Conservation (phyloP, 2,329 filamentous ascomycete genomes). For the Diaporthe batatas region DNA sequence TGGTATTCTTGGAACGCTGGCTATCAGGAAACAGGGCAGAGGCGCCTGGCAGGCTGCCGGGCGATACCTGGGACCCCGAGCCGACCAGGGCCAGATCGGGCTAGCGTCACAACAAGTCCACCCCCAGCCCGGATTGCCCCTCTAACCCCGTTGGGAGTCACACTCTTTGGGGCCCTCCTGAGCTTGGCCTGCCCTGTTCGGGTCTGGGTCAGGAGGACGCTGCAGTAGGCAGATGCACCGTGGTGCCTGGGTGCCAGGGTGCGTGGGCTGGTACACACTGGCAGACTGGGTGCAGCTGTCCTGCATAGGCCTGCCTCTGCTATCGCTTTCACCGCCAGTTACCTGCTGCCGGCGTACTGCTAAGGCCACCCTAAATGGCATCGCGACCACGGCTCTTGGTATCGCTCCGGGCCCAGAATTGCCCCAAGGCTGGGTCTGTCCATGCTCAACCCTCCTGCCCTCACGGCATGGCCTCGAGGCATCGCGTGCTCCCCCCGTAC, state of each 20-base stretch:
- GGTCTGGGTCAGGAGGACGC: slow-evolving; percentile 31
- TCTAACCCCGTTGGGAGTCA: slow-evolving; percentile 32
- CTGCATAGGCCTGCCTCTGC: slow-evolving; percentile 9
- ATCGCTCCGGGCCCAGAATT: slow-evolving; percentile 1
- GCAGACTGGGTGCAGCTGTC: slow-evolving; percentile 10
- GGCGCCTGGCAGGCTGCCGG: too few species aligned
- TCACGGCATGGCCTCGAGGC: slow-evolving; percentile 24
- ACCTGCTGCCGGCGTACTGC: slow-evolving; percentile 28
- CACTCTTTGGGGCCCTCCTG: slow-evolving; percentile 23
- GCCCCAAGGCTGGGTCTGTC: slow-evolving; percentile 11
- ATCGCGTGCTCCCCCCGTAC: slow-evolving; percentile 28
- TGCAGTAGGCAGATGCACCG: slow-evolving; percentile 15
- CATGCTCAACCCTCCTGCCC: slow-evolving; percentile 27
- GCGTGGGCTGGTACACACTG: too few species aligned
- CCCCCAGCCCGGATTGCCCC: slow-evolving; percentile 10
- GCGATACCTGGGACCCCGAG: background rate
- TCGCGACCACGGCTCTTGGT: slow-evolving; percentile 21
- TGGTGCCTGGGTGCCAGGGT: background rate
- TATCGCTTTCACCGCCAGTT: slow-evolving; percentile 27
- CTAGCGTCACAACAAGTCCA: slow-evolving; percentile 4
- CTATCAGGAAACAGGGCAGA: slow-evolving; percentile 23
- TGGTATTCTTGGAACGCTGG: slow-evolving; percentile 37
- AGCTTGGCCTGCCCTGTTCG: slow-evolving; percentile 6
- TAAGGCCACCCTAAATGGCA: slow-evolving; percentile 17
- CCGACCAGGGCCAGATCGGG: background rate